Evolutionary conservation across 148 eudicot species (phyloP).

Genomic region (Silene conica): DNA sequence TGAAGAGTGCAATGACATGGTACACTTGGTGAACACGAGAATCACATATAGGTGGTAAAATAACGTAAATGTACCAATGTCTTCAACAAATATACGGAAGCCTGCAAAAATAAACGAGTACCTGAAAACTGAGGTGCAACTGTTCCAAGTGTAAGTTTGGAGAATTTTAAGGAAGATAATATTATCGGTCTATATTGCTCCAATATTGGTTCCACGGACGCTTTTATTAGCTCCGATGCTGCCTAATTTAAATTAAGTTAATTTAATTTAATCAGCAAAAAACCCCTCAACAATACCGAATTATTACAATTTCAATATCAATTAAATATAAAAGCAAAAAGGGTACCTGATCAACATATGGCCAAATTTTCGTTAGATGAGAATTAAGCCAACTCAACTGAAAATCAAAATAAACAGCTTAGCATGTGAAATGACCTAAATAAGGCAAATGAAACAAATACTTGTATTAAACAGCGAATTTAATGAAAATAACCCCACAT

Average conservation of each 20-base stretch:
- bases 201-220: constrained; percentile 79
- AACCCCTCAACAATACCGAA: background rate
- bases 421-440: too few species aligned
- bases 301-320: background rate
- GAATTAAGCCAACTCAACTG: constrained; percentile 91
- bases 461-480: too few species aligned
- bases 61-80: background rate
- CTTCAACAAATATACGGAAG: background rate
- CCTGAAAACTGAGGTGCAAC: constrained; percentile 99
- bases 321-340: background rate
- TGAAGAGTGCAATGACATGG: background rate
- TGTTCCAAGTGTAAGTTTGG: constrained; percentile 88
- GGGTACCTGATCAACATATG: constrained; percentile 66
- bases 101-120: background rate
- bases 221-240: constrained; percentile 89
- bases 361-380: constrained; percentile 88
- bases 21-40: background rate
- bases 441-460: too few species aligned
- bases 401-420: constrained; percentile 18
- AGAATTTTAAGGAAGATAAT: constrained; percentile 76
- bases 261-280: background rate
- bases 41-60: too few species aligned
- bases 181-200: constrained; percentile 84
- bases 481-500: too few species aligned
- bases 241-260: constrained; percentile 42